These are phyloP conservation scores for Venturiaceae sp. DNA, from an alignment of 2,329 filamentous ascomycete genomes.

Conservation along the genomic window DNA sequence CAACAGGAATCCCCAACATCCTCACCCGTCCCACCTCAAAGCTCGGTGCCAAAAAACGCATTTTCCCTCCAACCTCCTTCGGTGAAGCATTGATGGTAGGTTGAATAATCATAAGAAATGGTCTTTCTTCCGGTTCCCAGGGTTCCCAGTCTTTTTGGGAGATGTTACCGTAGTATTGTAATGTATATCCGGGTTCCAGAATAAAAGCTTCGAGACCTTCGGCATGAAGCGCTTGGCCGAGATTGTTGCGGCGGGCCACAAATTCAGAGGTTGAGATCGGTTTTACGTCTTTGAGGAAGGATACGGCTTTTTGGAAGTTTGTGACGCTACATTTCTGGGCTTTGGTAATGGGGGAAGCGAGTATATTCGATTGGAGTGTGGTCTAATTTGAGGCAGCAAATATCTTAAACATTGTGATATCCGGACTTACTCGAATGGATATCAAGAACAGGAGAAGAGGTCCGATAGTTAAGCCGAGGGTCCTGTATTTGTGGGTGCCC, in stretches of 20 bases:
- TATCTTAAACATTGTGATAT: too few relatives aligned
- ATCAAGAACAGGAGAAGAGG: too few relatives aligned
- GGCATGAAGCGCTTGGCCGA: constrained; percentile 44
- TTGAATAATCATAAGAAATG: constrained; percentile 52
- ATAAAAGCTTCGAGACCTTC: constrained; percentile 49
- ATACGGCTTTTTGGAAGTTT: constrained; percentile 39
- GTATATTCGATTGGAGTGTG: background rate
- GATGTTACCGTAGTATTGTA: constrained; percentile 54
- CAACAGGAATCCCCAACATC: constrained; percentile 48
- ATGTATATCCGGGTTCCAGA: constrained; percentile 55
- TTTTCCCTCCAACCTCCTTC: constrained; percentile 41
- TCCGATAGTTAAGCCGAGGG: too few relatives aligned
- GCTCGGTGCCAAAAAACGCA: constrained; percentile 47
- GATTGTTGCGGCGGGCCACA: constrained; percentile 43
- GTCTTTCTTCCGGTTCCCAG: constrained; percentile 56
- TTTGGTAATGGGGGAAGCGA: constrained; percentile 11
- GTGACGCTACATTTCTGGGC: constrained; percentile 44
- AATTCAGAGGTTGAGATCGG: constrained; percentile 44
- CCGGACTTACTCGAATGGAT: too few relatives aligned
- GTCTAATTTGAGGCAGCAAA: too few relatives aligned
- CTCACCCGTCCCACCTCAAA: constrained; percentile 52
- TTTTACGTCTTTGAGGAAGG: constrained; percentile 40
- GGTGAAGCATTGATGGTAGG: constrained; percentile 28
- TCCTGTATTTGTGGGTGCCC: too few relatives aligned
- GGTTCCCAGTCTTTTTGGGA: constrained; percentile 54